Conservation (phyloP, 2,329 filamentous ascomycete species). For the Trichothecium roseum region DNA sequence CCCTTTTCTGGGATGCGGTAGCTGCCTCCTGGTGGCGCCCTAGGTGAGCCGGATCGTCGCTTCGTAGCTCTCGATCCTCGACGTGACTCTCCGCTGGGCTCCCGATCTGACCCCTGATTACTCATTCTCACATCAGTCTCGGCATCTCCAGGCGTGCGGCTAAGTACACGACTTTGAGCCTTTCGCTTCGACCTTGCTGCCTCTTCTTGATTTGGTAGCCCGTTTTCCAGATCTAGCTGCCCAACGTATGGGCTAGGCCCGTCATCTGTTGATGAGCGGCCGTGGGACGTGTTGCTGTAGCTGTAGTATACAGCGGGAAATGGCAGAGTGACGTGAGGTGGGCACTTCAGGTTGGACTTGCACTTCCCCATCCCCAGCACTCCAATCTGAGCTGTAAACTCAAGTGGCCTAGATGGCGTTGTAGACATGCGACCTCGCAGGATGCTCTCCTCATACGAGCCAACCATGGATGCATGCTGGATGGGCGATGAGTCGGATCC, state of each 20-base stretch:
- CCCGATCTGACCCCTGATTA: conserved; percentile 16
- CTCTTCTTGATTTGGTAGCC: conserved; percentile 45
- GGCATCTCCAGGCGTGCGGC: conserved; percentile 16
- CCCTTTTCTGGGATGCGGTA: conserved; percentile 92
- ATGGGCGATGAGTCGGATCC: conserved; percentile 65
- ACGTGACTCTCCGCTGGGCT: conserved; percentile 18
- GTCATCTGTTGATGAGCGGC: conserved; percentile 58
- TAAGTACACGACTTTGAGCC: conserved; percentile 31
- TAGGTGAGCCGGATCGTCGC: conserved; percentile 39
- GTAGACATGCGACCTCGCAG: conserved; percentile 93
- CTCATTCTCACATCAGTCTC: conserved; percentile 3
- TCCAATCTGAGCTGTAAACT: conserved; percentile 92
- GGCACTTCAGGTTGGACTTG: conserved; percentile 75
- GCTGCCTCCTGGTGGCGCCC: conserved; percentile 70
- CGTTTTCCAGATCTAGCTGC: conserved; percentile 81
- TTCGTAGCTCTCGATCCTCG: conserved; percentile 26
- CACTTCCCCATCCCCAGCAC: conserved; percentile 85
- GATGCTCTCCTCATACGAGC: conserved; percentile 96
- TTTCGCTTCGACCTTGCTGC: conserved; percentile 37
- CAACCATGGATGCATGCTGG: conserved; percentile 90
- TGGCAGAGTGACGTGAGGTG: conserved; percentile 78
- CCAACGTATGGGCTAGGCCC: conserved; percentile 95
- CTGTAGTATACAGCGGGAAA: conserved; percentile 97
- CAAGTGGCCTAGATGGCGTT: conserved; percentile 80
- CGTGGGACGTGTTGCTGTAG: conserved; percentile 60